Conservation (phyloP, 2,329 filamentous ascomycete species). For the Sporothrix globosa region DNA sequence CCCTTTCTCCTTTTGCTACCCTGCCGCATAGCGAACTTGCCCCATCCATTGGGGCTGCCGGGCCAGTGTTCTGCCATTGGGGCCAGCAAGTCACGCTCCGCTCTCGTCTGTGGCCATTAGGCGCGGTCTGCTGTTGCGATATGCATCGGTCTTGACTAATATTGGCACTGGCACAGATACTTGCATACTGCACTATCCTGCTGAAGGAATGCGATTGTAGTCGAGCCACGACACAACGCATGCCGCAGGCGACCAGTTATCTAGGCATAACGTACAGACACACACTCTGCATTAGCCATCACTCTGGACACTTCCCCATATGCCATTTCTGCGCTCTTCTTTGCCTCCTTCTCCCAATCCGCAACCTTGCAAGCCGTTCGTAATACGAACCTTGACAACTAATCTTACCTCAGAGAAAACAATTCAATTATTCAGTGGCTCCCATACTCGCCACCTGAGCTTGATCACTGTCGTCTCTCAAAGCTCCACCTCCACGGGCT, state of each 20-base stretch:
- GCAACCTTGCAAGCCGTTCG: neutral
- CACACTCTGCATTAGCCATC: neutral
- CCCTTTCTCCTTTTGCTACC: slow-evolving; percentile 6
- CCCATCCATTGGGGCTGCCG: slow-evolving; percentile 19
- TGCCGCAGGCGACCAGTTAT: slow-evolving; percentile 27
- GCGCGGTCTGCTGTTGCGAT: slow-evolving; percentile 4
- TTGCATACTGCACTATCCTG: slow-evolving; percentile 17
- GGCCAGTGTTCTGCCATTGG: slow-evolving; percentile 23
- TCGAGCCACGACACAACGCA: slow-evolving; percentile 36
- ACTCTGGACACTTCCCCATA: neutral
- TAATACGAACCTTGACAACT: neutral
- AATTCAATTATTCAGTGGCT: neutral
- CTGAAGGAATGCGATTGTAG: slow-evolving; percentile 23
- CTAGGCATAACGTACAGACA: neutral
- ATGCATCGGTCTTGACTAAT: neutral
- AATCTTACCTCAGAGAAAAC: slow-evolving; percentile 4
- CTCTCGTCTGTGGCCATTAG: slow-evolving; percentile 20
- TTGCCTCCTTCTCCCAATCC: slow-evolving; percentile 1
- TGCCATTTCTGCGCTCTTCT: neutral
- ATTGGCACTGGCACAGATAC: neutral
- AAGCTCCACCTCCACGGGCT: neutral
- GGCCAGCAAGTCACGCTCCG: slow-evolving; percentile 30
- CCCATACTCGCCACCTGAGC: neutral
- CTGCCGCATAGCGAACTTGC: neutral
- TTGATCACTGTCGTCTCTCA: neutral